A percentile compares a stretch with the other conserved stretches of the same genome.
Evolutionary conservation across 306 rosid species (phyloP).

Genomic region (Vigna angularis): DNA sequence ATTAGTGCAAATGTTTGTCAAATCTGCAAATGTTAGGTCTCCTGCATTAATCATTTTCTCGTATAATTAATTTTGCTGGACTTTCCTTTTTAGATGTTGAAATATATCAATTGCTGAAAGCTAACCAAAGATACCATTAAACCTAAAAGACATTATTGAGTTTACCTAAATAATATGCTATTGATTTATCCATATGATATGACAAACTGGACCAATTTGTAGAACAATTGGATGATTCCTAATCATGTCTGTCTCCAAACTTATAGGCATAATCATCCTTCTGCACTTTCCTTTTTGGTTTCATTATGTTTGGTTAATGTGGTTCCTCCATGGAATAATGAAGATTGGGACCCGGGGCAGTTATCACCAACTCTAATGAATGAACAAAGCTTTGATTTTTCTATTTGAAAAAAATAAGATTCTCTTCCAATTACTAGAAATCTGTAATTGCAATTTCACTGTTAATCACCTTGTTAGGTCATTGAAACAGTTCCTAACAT

Average conservation of each 20-base stretch:
- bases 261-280: conserved; percentile 25
- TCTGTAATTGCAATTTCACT: neutral
- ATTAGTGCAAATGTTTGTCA: conserved; percentile 3
- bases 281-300: conserved; percentile 25
- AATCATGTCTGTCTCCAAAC: neutral
- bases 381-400: neutral
- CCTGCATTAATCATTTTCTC: neutral
- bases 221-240: neutral
- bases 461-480: neutral
- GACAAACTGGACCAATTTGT: neutral
- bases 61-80: neutral
- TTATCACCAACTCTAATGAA: conserved; percentile 3
- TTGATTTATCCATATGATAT: neutral
- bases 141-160: neutral
- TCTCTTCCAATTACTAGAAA: conserved; percentile 14
- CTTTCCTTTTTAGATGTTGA: neutral
- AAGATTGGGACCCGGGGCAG: conserved; percentile 29
- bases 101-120: neutral
- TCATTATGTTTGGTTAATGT: conserved; percentile 14
- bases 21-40: neutral
- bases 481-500: neutral
- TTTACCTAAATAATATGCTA: neutral
- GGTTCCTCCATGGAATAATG: conserved; percentile 19
- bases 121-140: neutral
- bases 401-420: neutral